Evolutionary conservation across 2,329 filamentous ascomycete genomes (phyloP).

Genomic region (Aureobasidium sp.): DNA sequence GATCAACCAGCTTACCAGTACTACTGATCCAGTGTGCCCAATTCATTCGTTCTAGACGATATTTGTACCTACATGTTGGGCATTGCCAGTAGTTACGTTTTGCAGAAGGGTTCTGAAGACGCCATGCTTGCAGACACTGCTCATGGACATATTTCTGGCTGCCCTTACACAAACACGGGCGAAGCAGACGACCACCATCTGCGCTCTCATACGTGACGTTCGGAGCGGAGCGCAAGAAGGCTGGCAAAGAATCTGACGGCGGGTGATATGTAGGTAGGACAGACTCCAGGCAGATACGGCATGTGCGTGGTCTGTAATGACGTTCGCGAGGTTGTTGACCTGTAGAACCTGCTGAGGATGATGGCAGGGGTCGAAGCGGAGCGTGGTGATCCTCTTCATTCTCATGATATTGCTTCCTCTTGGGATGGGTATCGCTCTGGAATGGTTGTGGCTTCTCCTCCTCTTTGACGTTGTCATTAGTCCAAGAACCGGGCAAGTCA

Average conservation of each 20-base stretch:
- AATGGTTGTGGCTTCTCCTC: background rate
- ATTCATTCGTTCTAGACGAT: constrained; percentile 68
- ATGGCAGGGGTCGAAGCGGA: background rate
- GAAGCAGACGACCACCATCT: constrained; percentile 70
- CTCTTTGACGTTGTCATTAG: background rate
- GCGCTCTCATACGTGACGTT: constrained; percentile 66
- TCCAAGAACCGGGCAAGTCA: constrained; percentile 33
- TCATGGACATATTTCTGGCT: constrained; percentile 92
- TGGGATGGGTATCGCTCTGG: constrained; percentile 14
- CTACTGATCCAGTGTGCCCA: constrained; percentile 60
- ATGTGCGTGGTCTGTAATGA: constrained; percentile 64
- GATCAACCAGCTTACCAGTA: constrained; percentile 30
- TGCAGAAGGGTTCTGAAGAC: constrained; percentile 62
- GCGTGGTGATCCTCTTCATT: background rate
- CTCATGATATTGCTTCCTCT: constrained; percentile 11
- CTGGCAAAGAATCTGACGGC: constrained; percentile 45
- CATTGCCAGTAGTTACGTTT: constrained; percentile 76
- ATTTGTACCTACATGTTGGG: constrained; percentile 78
- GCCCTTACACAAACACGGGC: constrained; percentile 89
- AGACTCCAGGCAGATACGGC: constrained; percentile 81
- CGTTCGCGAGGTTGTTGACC: background rate
- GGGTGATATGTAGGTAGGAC: constrained; percentile 51
- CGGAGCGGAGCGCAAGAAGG: constrained; percentile 47
- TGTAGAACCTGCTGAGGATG: background rate
- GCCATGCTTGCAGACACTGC: constrained; percentile 77